phyloP scores from a whole-genome alignment of 306 rosid species.

The Clitoria ternatea region DNA sequence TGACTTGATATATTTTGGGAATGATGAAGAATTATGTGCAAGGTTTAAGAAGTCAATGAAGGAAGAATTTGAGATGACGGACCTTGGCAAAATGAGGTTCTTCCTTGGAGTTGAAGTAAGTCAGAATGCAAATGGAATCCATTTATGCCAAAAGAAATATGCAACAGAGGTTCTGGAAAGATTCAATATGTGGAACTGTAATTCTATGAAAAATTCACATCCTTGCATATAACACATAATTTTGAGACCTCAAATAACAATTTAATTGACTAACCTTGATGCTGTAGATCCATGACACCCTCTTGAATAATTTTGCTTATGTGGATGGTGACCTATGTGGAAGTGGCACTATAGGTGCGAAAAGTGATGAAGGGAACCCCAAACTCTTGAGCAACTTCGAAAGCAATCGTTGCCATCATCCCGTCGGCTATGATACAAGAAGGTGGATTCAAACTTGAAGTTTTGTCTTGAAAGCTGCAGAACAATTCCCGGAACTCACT shows the following conservation, averaged over 20 bases:
- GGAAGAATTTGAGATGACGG: too few relatives aligned
- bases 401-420: background rate
- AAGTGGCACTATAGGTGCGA: slow-evolving; percentile 23
- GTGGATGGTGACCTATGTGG: background rate
- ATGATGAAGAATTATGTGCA: too few relatives aligned
- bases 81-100: too few relatives aligned
- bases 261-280: background rate
- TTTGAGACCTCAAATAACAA: background rate
- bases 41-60: too few relatives aligned
- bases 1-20: too few relatives aligned
- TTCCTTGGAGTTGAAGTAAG: too few relatives aligned
- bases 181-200: too few relatives aligned
- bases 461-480: background rate
- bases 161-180: too few relatives aligned
- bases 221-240: too few relatives aligned
- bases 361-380: slow-evolving; percentile 13
- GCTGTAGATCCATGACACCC: background rate
- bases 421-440: slow-evolving; percentile 5
- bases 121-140: too few relatives aligned
- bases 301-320: background rate
- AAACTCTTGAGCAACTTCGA: background rate
- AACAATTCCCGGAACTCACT: background rate
- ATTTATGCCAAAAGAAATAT: too few relatives aligned
- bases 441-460: background rate
- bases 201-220: too few relatives aligned